Evolutionary conservation across 306 rosid species (phyloP).

Genomic region (Dalbergia cultrata): DNA sequence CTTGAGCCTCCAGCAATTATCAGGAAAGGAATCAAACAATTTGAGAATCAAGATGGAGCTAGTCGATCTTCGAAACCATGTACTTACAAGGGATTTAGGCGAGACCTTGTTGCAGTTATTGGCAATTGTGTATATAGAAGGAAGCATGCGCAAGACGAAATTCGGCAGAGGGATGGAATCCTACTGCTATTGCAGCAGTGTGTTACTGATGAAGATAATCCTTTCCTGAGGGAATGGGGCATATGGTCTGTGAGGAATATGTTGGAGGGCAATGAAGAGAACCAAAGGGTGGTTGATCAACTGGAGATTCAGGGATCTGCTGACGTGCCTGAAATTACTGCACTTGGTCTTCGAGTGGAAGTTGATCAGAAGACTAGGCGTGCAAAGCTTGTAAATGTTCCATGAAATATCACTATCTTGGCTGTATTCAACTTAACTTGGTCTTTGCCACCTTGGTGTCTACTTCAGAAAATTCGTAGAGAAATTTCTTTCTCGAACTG

Average conservation of each 20-base stretch:
- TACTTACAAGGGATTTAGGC: conserved; percentile 77
- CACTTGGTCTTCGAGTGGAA: conserved; percentile 80
- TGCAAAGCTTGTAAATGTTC: conserved; percentile 74
- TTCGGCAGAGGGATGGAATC: conserved; percentile 66
- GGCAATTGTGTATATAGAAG: conserved; percentile 75
- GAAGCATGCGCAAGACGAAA: conserved; percentile 71
- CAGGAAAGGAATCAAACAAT: conserved; percentile 62
- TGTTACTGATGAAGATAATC: conserved; percentile 84
- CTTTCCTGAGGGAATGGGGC: conserved; percentile 91
- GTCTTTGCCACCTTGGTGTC: not conserved
- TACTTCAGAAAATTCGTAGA: conserved; percentile 14
- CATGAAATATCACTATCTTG: conserved; percentile 39
- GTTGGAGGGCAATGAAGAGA: conserved; percentile 77
- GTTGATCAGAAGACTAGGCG: conserved; percentile 69
- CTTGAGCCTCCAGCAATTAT: conserved; percentile 81
- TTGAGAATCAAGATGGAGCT: conserved; percentile 48
- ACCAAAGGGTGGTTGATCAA: conserved; percentile 73
- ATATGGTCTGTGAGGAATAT: conserved; percentile 80
- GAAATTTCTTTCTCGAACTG: not conserved
- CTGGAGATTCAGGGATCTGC: conserved; percentile 76
- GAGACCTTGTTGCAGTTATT: conserved; percentile 74
- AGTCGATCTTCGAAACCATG: conserved; percentile 55
- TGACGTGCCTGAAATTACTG: conserved; percentile 70
- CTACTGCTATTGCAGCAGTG: conserved; percentile 84
- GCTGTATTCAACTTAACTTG: not conserved